Conservation (phyloP, 352 stramenopile genomes). For the Globisporangium recalcitrans region DNA sequence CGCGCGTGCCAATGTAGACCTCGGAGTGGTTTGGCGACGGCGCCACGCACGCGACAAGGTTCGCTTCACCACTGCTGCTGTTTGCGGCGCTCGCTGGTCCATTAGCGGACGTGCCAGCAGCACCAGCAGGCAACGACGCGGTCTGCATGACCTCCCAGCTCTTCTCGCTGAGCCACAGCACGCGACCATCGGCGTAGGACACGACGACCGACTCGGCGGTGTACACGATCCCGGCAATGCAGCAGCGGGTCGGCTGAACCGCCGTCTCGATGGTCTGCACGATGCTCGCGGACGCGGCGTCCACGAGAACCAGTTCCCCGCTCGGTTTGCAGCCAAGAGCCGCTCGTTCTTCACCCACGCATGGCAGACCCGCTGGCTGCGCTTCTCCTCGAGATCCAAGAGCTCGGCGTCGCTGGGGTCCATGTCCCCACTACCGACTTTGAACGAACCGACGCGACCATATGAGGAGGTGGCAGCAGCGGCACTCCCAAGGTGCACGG, state of each 20-base stretch:
- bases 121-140: conserved; percentile 19
- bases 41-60: conserved; percentile 33
- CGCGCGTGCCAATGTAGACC: conserved; percentile 49
- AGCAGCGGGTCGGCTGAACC: conserved; percentile 28
- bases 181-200: conserved; percentile 38
- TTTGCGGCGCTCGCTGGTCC: too few species aligned
- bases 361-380: conserved; percentile 44
- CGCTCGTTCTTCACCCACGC: conserved; percentile 46
- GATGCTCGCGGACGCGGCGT: conserved; percentile 24
- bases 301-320: conserved; percentile 55
- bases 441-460: not conserved
- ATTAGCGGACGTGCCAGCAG: conserved; percentile 1
- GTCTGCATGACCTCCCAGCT: conserved; percentile 41
- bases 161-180: conserved; percentile 45
- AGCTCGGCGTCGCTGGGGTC: conserved; percentile 7
- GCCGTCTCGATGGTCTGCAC: conserved; percentile 31
- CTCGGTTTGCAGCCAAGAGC: conserved; percentile 45
- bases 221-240: conserved; percentile 43
- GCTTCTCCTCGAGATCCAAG: conserved; percentile 46
- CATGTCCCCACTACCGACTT: too few species aligned
- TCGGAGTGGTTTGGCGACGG: conserved; percentile 50
- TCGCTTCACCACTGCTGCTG: not conserved
- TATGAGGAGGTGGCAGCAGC: not conserved
- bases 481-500: not conserved
- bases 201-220: conserved; percentile 49